A percentile compares a stretch with the other conserved stretches of the same genome.
Evolutionary conservation across 1,284 basidiomycete species (phyloP).

Genomic region (Cystobasidium slooffiae): DNA sequence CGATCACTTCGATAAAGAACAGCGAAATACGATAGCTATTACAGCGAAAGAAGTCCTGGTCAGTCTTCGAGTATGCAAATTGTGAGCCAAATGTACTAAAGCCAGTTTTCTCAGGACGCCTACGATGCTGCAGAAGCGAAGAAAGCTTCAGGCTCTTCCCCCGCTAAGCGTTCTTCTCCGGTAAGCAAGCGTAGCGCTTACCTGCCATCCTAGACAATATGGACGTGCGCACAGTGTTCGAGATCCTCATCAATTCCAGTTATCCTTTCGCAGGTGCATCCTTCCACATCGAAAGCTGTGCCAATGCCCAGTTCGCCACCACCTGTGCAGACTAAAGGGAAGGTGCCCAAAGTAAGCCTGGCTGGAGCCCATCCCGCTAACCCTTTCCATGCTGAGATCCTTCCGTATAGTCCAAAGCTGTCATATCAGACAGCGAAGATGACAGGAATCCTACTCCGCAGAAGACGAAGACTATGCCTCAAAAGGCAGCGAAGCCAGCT

Average conservation of each 20-base stretch:
- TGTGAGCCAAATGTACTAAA: background rate
- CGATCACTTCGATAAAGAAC: conserved; percentile 33
- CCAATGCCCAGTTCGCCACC: conserved; percentile 14
- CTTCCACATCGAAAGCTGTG: background rate
- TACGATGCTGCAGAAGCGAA: conserved; percentile 19
- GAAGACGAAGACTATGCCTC: conserved; percentile 12
- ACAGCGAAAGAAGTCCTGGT: conserved; percentile 27
- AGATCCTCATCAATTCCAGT: background rate
- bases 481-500: background rate
- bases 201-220: background rate
- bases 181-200: background rate
- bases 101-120: background rate
- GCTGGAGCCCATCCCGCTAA: background rate
- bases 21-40: conserved; percentile 14
- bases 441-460: background rate
- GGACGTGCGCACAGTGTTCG: background rate
- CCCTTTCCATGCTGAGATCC: too few relatives aligned
- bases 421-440: conserved; percentile 14
- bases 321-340: background rate
- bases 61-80: background rate
- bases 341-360: background rate
- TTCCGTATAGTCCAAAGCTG: background rate
- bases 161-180: background rate
- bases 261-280: background rate
- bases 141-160: conserved; percentile 7